Conservation (phyloP, 108 stramenopile genomes). For the Chaetoceros muelleri region DNA sequence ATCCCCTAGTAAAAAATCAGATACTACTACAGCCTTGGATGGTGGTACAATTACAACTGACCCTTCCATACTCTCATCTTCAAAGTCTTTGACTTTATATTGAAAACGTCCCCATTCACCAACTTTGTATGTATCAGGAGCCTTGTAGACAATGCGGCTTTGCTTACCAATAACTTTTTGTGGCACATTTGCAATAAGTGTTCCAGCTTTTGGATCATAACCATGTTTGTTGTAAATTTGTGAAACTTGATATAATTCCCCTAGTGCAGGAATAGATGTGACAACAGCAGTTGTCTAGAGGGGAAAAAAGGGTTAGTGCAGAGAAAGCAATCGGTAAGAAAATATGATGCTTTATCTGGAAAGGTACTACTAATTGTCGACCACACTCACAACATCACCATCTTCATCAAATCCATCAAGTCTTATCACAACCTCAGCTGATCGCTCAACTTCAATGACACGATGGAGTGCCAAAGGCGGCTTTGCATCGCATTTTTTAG, state of each 20-base stretch:
- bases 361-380: too few relatives aligned
- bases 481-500: neutral
- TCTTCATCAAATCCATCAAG: slow-evolving; percentile 28
- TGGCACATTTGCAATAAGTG: slow-evolving; percentile 10
- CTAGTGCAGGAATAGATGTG: slow-evolving; percentile 32
- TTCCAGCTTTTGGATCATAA: slow-evolving; percentile 46
- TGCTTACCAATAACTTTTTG: slow-evolving; percentile 29
- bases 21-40: slow-evolving; percentile 16
- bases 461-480: slow-evolving; percentile 22
- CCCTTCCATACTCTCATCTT: slow-evolving; percentile 16
- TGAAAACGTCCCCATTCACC: slow-evolving; percentile 21
- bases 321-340: neutral
- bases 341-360: too few relatives aligned
- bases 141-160: slow-evolving; percentile 31
- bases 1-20: slow-evolving; percentile 20
- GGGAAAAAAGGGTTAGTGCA: neutral
- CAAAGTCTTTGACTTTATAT: slow-evolving; percentile 37
- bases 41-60: slow-evolving; percentile 41
- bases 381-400: slow-evolving; percentile 22
- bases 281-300: slow-evolving; percentile 23
- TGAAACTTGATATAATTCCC: slow-evolving; percentile 35
- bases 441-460: slow-evolving; percentile 12
- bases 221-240: slow-evolving; percentile 48
- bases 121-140: slow-evolving; percentile 19
- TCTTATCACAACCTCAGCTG: slow-evolving; percentile 15